phyloP scores from a whole-genome alignment of 2,329 filamentous ascomycete genomes.

The Clarireedia hainanense region DNA sequence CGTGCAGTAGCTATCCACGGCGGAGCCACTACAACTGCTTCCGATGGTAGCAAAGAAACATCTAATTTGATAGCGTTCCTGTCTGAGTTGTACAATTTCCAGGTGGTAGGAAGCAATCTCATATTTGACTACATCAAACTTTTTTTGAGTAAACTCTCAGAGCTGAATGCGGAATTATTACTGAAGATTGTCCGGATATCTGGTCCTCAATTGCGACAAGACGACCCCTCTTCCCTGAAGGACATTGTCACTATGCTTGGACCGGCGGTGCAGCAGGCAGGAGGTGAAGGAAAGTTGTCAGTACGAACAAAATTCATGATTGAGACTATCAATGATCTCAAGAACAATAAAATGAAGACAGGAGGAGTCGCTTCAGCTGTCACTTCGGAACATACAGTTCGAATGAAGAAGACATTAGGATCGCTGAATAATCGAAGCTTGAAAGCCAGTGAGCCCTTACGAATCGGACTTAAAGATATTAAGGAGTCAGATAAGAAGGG shows the following conservation, averaged over 20 bases:
- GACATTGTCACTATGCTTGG: constrained; percentile 79
- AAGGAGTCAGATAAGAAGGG: constrained; percentile 76
- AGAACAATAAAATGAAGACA: constrained; percentile 85
- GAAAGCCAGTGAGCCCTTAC: constrained; percentile 72
- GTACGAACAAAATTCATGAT: constrained; percentile 96
- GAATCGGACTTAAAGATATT: constrained; percentile 75
- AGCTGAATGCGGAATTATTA: constrained; percentile 81
- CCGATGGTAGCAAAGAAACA: constrained; percentile 46
- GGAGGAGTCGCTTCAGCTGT: constrained; percentile 62
- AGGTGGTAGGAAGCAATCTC: constrained; percentile 73
- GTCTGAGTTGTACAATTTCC: constrained; percentile 85
- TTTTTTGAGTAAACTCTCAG: constrained; percentile 66
- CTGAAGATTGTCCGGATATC: constrained; percentile 76
- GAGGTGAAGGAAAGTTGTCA: constrained; percentile 65
- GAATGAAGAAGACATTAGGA: constrained; percentile 83
- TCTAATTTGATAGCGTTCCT: constrained; percentile 77
- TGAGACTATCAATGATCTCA: constrained; percentile 87
- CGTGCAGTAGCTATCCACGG: constrained; percentile 26
- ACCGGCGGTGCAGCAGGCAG: constrained; percentile 58
- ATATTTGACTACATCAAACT: constrained; percentile 86
- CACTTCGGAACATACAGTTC: constrained; percentile 71
- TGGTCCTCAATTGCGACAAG: constrained; percentile 75
- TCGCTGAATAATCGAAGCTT: constrained; percentile 61
- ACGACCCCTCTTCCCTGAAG: constrained; percentile 82
- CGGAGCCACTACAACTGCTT: constrained; percentile 21